A percentile compares a stretch with the other conserved stretches of the same genome.
Evolutionary conservation across 2,329 filamentous ascomycete species (phyloP).

Genomic region (Ophiostoma tasmaniense): DNA sequence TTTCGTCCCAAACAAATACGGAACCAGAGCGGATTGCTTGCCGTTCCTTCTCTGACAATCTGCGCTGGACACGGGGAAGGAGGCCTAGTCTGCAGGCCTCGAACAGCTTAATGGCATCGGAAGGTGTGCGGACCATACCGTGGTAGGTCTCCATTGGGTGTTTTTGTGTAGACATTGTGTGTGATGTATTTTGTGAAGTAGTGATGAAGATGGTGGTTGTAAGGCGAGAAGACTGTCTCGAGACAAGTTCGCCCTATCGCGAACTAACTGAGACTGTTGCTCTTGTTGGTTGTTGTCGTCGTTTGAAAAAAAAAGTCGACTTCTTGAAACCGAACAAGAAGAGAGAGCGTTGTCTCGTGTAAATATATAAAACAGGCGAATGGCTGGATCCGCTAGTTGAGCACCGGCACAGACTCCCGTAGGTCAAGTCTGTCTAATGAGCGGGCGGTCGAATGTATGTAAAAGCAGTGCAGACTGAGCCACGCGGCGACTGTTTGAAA

Average conservation of each 20-base stretch:
- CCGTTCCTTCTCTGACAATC: conserved; percentile 92
- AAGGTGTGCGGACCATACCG: conserved; percentile 89
- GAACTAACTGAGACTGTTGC: conserved; percentile 2
- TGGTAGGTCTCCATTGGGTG: conserved; percentile 85
- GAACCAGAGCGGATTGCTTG: conserved; percentile 94
- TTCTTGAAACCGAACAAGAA: neutral
- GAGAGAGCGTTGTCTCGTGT: neutral
- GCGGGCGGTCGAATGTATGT: neutral
- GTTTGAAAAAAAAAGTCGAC: neutral
- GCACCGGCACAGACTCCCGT: neutral
- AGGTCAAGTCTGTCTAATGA: neutral
- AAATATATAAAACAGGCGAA: neutral
- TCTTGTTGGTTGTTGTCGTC: neutral
- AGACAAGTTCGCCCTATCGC: neutral
- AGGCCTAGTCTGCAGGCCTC: conserved; percentile 88
- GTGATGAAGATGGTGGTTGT: neutral
- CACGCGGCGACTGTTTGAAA: conserved; percentile 5
- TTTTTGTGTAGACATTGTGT: conserved; percentile 25
- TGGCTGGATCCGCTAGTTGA: neutral
- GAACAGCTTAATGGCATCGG: conserved; percentile 96
- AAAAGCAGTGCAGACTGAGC: neutral
- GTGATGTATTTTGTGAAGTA: conserved; percentile 3
- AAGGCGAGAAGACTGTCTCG: neutral
- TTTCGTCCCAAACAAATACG: conserved; percentile 99
- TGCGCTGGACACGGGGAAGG: conserved; percentile 81